Conservation (phyloP, 495 filamentous ascomycete genomes). For the Lasiosphaeriaceae sp. region DNA sequence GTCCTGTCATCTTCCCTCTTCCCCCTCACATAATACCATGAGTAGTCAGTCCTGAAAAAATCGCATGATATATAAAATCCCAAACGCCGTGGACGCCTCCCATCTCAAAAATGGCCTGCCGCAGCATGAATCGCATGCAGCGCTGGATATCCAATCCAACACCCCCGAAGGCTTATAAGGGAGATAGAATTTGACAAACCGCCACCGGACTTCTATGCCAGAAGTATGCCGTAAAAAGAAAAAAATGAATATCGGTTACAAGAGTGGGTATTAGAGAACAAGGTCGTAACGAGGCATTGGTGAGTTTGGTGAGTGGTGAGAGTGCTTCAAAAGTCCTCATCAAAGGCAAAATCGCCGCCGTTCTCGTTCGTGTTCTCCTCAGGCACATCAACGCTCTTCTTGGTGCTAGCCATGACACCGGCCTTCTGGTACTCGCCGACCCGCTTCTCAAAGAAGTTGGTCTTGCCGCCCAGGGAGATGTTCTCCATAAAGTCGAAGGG, state of each 20-base stretch:
- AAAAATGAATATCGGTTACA: conserved; percentile 16
- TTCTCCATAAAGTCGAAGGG: conserved; percentile 99
- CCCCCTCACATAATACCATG: conserved; percentile 14
- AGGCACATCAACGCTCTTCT: conserved; percentile 53
- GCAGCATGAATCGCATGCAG: conserved; percentile 12
- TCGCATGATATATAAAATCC: background rate
- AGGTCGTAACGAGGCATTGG: conserved; percentile 13
- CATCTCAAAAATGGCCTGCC: conserved; percentile 9
- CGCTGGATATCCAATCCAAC: conserved; percentile 17
- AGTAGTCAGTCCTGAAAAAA: background rate
- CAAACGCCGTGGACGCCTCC: conserved; percentile 15
- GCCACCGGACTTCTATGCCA: conserved; percentile 19
- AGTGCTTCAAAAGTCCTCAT: conserved; percentile 83
- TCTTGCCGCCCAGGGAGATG: conserved; percentile 97
- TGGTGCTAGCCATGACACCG: conserved; percentile 94
- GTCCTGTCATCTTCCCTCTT: conserved; percentile 8
- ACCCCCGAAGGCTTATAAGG: background rate
- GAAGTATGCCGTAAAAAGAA: conserved; percentile 27
- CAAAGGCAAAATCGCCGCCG: conserved; percentile 81
- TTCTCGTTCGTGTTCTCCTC: conserved; percentile 54
- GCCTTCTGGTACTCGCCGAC: conserved; percentile 99
- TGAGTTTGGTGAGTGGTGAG: conserved; percentile 1
- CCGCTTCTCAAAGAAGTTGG: conserved; percentile 99
- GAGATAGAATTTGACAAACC: conserved; percentile 4
- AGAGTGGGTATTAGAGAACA: conserved; percentile 18